Conservation (phyloP, 495 filamentous ascomycete species). For the Lichenothelia convexa region DNA sequence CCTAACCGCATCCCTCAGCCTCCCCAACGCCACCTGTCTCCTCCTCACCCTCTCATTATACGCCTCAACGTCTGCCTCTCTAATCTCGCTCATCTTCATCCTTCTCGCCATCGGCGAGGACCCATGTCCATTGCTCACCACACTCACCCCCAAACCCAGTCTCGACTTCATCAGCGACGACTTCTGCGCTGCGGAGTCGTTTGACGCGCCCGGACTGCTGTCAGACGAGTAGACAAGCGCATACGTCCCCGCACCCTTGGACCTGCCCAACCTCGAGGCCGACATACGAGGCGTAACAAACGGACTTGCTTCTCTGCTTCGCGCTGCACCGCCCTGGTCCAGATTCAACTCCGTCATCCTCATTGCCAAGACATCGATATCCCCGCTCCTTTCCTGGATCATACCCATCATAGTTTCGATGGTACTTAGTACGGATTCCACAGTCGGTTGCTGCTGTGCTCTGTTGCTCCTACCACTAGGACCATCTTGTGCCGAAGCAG, state of each 20-base stretch:
- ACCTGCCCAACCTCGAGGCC: constrained; percentile 25
- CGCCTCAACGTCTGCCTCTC: constrained; percentile 32
- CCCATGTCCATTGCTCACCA: constrained; percentile 30
- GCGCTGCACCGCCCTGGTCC: constrained; percentile 25
- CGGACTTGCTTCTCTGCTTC: constrained; percentile 31
- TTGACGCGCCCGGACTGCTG: constrained; percentile 16
- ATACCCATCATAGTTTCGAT: constrained; percentile 84
- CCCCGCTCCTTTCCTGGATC: constrained; percentile 69
- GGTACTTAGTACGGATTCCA: constrained; percentile 79
- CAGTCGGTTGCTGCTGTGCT: constrained; percentile 45
- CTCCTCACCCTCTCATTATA: constrained; percentile 38
- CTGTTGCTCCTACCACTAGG: constrained; percentile 6
- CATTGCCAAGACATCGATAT: constrained; percentile 74
- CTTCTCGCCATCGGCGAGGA: constrained; percentile 18
- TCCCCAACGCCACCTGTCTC: constrained; percentile 33
- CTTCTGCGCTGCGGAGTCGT: too few species aligned
- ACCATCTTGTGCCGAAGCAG: constrained; percentile 10
- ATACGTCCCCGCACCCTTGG: constrained; percentile 8
- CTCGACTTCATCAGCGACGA: constrained; percentile 19
- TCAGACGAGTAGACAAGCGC: constrained; percentile 21
- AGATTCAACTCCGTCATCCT: constrained; percentile 60
- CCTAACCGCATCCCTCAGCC: constrained; percentile 21
- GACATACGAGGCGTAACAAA: constrained; percentile 37
- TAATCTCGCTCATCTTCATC: constrained; percentile 11
- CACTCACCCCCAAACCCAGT: constrained; percentile 27